These are phyloP conservation scores for Erigeron canadensis DNA, from an alignment of 129 eudicot genomes.

Conservation along the genomic window DNA sequence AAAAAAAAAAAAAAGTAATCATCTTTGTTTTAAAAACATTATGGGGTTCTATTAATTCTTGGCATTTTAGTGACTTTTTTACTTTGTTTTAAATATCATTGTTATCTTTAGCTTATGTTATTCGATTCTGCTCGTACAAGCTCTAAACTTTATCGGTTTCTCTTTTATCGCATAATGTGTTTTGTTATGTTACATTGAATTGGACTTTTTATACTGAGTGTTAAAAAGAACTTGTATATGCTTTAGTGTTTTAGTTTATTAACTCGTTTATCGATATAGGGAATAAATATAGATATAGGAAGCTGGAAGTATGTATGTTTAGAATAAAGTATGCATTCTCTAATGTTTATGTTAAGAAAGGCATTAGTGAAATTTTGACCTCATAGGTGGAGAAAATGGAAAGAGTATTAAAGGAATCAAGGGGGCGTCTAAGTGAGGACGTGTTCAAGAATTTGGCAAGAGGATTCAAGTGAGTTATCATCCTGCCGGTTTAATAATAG, in stretches of 20 bases:
- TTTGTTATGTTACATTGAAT: neutral
- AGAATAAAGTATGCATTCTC: neutral
- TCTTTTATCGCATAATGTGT: neutral
- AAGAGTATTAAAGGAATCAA: constrained; percentile 39
- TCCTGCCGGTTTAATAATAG: neutral
- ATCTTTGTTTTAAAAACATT: too few species aligned
- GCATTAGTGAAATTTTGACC: constrained; percentile 12
- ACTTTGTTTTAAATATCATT: too few species aligned
- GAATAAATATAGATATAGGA: too few species aligned
- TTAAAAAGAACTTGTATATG: constrained; percentile 13
- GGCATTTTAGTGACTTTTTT: too few species aligned
- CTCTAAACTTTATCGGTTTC: neutral
- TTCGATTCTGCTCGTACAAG: too few species aligned
- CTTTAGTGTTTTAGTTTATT: constrained; percentile 1
- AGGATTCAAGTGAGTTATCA: constrained; percentile 60
- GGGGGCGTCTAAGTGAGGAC: constrained; percentile 34
- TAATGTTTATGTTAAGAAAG: neutral
- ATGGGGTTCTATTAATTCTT: too few species aligned
- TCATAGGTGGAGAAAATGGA: constrained; percentile 78
- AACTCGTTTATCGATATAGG: neutral
- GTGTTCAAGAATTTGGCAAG: constrained; percentile 51
- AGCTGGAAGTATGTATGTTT: neutral
- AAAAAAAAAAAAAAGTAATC: too few species aligned
- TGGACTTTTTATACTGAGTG: constrained; percentile 4
- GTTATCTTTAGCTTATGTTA: too few species aligned